Evolutionary conservation across 1,284 basidiomycete genomes (phyloP).

Genomic region (Leccinum laetum): DNA sequence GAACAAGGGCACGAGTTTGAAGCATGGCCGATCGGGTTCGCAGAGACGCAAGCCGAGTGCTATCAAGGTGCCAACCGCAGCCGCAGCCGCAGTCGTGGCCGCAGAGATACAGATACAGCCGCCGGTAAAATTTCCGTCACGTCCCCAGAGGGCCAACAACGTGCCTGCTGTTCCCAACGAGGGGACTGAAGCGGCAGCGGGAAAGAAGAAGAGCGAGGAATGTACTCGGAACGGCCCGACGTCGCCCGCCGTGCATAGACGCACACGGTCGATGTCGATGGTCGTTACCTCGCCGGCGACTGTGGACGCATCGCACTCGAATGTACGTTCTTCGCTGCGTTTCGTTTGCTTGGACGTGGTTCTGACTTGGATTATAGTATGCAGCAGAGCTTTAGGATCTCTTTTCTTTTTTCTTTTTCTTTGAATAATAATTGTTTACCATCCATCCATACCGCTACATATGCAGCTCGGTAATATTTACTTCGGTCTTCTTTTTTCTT

Average conservation of each 20-base stretch:
- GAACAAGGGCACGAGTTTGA: constrained; percentile 9
- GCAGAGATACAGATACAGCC: background rate
- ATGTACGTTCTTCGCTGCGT: constrained; percentile 11
- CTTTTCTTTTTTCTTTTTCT: background rate
- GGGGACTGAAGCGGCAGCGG: background rate
- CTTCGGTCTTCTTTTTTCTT: background rate
- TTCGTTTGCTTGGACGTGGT: background rate
- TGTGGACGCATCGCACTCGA: constrained; percentile 13
- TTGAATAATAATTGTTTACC: background rate
- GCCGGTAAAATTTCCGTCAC: background rate
- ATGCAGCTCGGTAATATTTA: constrained; percentile 5
- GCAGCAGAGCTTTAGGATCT: constrained; percentile 25
- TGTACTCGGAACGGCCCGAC: constrained; percentile 1
- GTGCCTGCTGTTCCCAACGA: background rate
- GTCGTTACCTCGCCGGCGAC: constrained; percentile 29
- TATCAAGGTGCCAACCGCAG: background rate
- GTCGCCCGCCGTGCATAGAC: constrained; percentile 21
- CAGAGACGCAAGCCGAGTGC: constrained; percentile 8
- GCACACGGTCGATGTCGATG: constrained; percentile 27
- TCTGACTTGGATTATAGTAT: constrained; percentile 17
- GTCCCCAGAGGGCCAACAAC: background rate
- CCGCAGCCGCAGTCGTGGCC: background rate
- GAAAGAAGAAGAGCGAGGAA: background rate
- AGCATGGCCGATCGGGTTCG: constrained; percentile 7
- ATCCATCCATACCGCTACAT: constrained; percentile 4